Percentiles rank a stretch among this genome's conserved stretches.
Evolutionary conservation across 1,139 yeast genomes (phyloP).

Genomic region (Diutina neorugosa): DNA sequence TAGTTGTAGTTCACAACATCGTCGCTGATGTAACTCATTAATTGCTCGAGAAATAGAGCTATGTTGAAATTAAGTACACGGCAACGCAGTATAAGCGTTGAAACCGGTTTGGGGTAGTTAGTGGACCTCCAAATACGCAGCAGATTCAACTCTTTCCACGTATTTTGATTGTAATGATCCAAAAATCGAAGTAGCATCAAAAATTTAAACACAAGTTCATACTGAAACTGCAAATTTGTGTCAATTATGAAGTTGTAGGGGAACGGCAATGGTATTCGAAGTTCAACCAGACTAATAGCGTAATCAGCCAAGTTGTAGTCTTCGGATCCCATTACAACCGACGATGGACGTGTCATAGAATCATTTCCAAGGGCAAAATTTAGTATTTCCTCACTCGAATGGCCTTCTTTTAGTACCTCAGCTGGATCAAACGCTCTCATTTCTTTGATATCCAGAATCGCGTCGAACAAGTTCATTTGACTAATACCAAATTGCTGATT

Average conservation of each 20-base stretch:
- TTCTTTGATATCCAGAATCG: conserved; percentile 51
- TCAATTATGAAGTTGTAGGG: conserved; percentile 72
- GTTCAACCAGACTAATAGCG: conserved; percentile 34
- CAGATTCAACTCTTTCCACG: background rate
- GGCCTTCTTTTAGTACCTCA: conserved; percentile 21
- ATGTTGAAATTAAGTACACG: conserved; percentile 49
- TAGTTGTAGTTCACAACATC: conserved; percentile 55
- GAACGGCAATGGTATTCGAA: conserved; percentile 67
- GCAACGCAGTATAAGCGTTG: conserved; percentile 46
- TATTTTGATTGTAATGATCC: conserved; percentile 33
- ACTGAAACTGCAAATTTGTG: conserved; percentile 61
- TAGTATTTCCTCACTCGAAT: background rate
- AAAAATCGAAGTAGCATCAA: conserved; percentile 51
- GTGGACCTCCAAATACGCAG: conserved; percentile 48
- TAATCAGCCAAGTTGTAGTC: conserved; percentile 34
- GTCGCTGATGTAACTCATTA: conserved; percentile 43
- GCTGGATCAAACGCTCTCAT: conserved; percentile 56
- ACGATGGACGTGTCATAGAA: background rate
- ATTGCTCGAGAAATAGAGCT: conserved; percentile 45
- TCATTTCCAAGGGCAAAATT: conserved; percentile 5
- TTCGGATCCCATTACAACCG: conserved; percentile 10
- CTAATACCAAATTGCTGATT: conserved; percentile 21
- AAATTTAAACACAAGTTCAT: conserved; percentile 70
- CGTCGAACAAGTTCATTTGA: conserved; percentile 31
- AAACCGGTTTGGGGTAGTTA: conserved; percentile 28